Base-by-base conservation (phyloP, 1,139 yeast species). In the Yamadazyma diospyri region DNA sequence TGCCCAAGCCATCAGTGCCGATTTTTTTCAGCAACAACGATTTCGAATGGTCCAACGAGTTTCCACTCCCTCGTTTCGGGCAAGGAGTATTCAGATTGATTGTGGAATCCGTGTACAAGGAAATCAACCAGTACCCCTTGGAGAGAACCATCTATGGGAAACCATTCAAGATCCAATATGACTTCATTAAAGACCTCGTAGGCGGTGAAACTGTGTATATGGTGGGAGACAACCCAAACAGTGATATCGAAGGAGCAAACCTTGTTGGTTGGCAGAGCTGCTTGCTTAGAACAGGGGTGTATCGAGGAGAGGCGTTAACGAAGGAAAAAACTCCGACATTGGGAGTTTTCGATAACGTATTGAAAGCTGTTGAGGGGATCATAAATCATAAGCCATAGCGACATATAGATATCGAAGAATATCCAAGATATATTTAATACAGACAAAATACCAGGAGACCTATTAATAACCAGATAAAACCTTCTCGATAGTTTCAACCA, bases 161-260 rank as follows among this genome's bases (percentile, higher is more conserved):
- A 54, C 97, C 97, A 2, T 81, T 77, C 41, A 69, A 68, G 36
- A 62, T 83, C 17, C 89, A 94, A 33, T 89, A 88, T 53, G 88
- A 85, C 48, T 92, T 74, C 57, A 72, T 73, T 30, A 78, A 78
- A 46, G 79, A 35, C 7, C 34, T 43, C n/a, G 50, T 69, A 6
- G 27, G 16, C 11, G 77, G 78, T 42, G 57, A 64, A 17, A 61
- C 70, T 23, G 82, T 92, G 2, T 89, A 71, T 60, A 92, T 92
- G 98, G 85, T 92, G 19, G 98, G 98, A 16, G 98, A 92, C 58
- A 92, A 92, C 55, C 97, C 97, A 2, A 92, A 81, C 17, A 78
- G 89, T 33, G 98, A 92, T 53, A 92, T 92, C 31, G 70, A 72
- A 41, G 98, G 98, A 0, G 98, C 96, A 2, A 81, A 83, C 48